phyloP scores from a whole-genome alignment of 108 stramenopile species.

The Cyclotella kingstonii region DNA sequence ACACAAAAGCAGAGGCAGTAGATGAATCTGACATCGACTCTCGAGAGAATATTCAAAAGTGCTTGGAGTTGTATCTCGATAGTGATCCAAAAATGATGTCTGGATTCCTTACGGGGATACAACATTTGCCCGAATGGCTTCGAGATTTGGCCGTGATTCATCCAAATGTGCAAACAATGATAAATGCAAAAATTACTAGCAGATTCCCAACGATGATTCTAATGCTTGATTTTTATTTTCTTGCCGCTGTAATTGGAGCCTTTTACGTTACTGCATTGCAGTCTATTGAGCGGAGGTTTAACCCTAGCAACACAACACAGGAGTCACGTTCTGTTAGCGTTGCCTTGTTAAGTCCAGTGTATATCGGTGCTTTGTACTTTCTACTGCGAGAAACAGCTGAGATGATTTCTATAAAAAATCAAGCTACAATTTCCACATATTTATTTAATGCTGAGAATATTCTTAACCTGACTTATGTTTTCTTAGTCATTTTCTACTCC shows the following conservation, averaged over 20 bases:
- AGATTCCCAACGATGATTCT: constrained; percentile 77
- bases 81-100: constrained; percentile 50
- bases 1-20: constrained; percentile 30
- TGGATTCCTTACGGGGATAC: constrained; percentile 66
- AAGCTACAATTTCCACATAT: constrained; percentile 50
- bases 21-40: constrained; percentile 12
- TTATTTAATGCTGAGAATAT: constrained; percentile 64
- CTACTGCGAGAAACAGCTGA: constrained; percentile 61
- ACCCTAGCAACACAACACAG: no score
- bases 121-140: constrained; percentile 72
- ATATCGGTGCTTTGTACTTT: constrained; percentile 66
- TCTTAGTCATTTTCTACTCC: constrained; percentile 55
- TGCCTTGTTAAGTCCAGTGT: constrained; percentile 30
- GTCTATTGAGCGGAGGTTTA: no score
- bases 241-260: constrained; percentile 55
- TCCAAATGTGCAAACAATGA: constrained; percentile 66
- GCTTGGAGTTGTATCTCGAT: constrained; percentile 59
- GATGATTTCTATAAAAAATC: constrained; percentile 50
- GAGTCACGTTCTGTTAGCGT: not conserved
- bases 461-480: constrained; percentile 67
- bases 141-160: constrained; percentile 69
- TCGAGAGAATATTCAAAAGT: constrained; percentile 17
- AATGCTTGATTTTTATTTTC: constrained; percentile 69
- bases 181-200: constrained; percentile 69
- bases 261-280: constrained; percentile 23